Conservation (phyloP, 768 basidiomycete genomes). For the Leccinum disarticulatum region DNA sequence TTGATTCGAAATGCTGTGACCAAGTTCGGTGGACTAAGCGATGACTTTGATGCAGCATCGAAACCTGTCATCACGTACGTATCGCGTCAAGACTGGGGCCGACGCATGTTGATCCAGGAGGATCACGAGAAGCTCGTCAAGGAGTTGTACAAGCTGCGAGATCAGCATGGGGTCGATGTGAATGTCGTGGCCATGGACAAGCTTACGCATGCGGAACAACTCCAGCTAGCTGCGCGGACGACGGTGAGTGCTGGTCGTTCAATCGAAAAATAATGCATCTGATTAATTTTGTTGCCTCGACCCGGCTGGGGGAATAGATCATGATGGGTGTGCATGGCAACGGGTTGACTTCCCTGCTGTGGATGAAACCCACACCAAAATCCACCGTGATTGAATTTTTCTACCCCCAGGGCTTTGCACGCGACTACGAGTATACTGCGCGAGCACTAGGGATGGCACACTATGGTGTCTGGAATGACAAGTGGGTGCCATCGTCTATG, state of each 20-base stretch:
- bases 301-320: slow-evolving; percentile 50
- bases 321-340: slow-evolving; percentile 96
- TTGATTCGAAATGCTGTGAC: slow-evolving; percentile 72
- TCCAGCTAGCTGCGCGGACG: slow-evolving; percentile 76
- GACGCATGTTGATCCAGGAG: slow-evolving; percentile 73
- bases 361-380: slow-evolving; percentile 85
- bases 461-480: slow-evolving; percentile 80
- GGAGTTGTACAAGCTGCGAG: slow-evolving; percentile 68
- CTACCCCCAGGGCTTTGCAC: slow-evolving; percentile 79
- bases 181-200: slow-evolving; percentile 86
- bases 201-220: slow-evolving; percentile 76
- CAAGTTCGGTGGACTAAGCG: slow-evolving; percentile 62
- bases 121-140: slow-evolving; percentile 79
- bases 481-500: slow-evolving; percentile 39
- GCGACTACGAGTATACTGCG: slow-evolving; percentile 81
- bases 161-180: slow-evolving; percentile 79
- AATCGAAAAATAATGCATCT: background rate
- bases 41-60: slow-evolving; percentile 44
- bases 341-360: slow-evolving; percentile 81
- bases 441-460: slow-evolving; percentile 82
- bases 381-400: slow-evolving; percentile 94
- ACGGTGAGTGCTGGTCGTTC: slow-evolving; percentile 55
- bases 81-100: slow-evolving; percentile 84
- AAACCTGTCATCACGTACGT: slow-evolving; percentile 91
- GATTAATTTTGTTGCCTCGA: background rate